phyloP scores from a whole-genome alignment of 805 yeast genomes.

The Candida alai region DNA sequence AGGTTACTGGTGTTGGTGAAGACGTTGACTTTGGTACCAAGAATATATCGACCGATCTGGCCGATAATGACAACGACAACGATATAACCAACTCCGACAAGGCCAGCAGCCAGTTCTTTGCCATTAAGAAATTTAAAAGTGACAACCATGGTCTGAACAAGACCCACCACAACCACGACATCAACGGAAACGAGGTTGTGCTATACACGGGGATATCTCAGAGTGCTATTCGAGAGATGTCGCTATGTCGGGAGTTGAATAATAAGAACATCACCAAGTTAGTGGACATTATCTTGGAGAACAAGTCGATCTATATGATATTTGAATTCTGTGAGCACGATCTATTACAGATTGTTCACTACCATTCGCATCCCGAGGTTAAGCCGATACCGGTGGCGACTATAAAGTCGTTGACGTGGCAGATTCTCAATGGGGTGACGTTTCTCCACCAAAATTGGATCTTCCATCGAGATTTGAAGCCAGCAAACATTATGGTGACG shows the following conservation, averaged over 20 bases:
- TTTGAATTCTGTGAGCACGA: constrained; percentile 97
- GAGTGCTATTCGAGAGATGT: constrained; percentile 94
- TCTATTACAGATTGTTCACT: constrained; percentile 87
- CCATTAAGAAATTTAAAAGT: constrained; percentile 93
- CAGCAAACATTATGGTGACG: constrained; percentile 97
- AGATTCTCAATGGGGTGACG: constrained; percentile 85
- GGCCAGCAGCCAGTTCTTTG: constrained; percentile 45
- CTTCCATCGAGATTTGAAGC: constrained; percentile 91
- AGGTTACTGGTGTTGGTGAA: constrained; percentile 12
- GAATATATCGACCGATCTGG: neutral
- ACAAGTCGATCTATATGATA: constrained; percentile 88
- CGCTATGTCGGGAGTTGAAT: constrained; percentile 81
- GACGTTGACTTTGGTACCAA: neutral
- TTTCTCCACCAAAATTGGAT: constrained; percentile 96
- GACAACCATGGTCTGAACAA: constrained; percentile 46
- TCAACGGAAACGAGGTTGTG: constrained; percentile 66
- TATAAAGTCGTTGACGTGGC: constrained; percentile 85
- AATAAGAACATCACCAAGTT: constrained; percentile 78
- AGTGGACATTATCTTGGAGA: constrained; percentile 80
- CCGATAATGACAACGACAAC: constrained; percentile 3
- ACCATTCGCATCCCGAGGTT: constrained; percentile 85
- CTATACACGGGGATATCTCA: constrained; percentile 96
- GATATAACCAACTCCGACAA: constrained; percentile 8
- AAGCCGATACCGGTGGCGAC: constrained; percentile 74
- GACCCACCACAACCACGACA: constrained; percentile 32